Conservation (phyloP, 169 alveolate genomes). For the Cyclospora cayetanensis region DNA sequence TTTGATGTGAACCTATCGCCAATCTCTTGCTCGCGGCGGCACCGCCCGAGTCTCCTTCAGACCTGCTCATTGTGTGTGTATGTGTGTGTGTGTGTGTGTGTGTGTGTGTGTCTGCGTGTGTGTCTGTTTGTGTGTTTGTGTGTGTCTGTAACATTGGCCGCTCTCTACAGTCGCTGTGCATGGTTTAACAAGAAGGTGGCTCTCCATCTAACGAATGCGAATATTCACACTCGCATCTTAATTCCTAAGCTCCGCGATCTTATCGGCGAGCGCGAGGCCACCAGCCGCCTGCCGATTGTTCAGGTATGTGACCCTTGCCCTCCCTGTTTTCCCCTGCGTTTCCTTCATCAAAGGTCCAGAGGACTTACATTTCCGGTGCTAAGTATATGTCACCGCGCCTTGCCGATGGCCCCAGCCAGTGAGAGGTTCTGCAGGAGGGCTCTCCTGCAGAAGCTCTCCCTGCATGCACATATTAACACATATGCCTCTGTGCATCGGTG, state of each 20-base stretch:
- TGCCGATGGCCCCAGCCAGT: too few species aligned
- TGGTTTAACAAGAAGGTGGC: conserved; percentile 53
- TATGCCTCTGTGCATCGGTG: too few species aligned
- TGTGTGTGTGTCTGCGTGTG: neutral
- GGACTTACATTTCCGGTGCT: neutral
- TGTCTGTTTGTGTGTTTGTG: neutral
- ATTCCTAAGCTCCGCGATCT: conserved; percentile 49
- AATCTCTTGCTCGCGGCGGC: neutral
- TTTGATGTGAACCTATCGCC: too few species aligned
- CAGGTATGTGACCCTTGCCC: neutral
- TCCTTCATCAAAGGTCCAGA: neutral
- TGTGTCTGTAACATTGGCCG: too few species aligned
- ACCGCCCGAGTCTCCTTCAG: neutral
- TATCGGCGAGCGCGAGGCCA: conserved; percentile 23
- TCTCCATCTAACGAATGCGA: conserved; percentile 21
- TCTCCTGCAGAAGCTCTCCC: too few species aligned
- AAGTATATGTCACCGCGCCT: too few species aligned
- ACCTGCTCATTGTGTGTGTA: too few species aligned
- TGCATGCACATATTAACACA: too few species aligned
- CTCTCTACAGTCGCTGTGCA: conserved; percentile 60
- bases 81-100: neutral
- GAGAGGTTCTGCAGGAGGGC: too few species aligned
- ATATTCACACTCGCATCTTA: neutral
- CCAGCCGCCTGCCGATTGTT: neutral
- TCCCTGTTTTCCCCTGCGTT: neutral